Evolutionary conservation across 1,284 basidiomycete species (phyloP).

Genomic region (Fomitiporia mediterranea): DNA sequence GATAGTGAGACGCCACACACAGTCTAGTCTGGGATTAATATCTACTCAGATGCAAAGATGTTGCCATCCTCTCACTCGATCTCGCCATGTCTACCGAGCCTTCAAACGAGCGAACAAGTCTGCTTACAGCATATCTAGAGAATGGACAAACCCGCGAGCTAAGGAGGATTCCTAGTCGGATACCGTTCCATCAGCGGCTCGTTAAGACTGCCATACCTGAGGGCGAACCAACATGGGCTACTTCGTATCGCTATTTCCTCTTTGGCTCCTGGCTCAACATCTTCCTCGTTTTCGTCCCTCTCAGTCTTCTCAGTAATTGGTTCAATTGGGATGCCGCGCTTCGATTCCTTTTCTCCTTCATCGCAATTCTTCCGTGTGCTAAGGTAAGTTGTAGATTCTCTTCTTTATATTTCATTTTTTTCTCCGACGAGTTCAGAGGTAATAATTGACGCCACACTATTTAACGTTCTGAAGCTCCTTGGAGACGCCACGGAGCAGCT

Average conservation of each 20-base stretch:
- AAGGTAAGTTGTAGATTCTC: slow-evolving; percentile 47
- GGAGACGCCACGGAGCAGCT: slow-evolving; percentile 88
- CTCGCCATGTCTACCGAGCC: too few relatives aligned
- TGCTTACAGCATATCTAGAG: too few relatives aligned
- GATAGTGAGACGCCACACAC: too few relatives aligned
- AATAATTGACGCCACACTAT: neutral
- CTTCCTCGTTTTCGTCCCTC: slow-evolving; percentile 71
- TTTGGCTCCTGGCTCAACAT: slow-evolving; percentile 77
- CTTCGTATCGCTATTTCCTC: slow-evolving; percentile 64
- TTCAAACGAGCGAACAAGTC: too few relatives aligned
- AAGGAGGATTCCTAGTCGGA: too few relatives aligned
- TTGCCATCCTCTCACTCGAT: too few relatives aligned
- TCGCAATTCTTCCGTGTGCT: slow-evolving; percentile 85
- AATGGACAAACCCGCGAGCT: too few relatives aligned
- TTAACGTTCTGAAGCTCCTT: slow-evolving; percentile 62
- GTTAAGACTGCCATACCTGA: slow-evolving; percentile 47
- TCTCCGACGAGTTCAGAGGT: slow-evolving; percentile 14
- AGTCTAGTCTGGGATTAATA: too few relatives aligned
- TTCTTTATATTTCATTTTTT: slow-evolving; percentile 1
- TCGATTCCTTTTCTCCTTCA: slow-evolving; percentile 80
- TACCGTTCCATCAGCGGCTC: slow-evolving; percentile 37
- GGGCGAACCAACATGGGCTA: slow-evolving; percentile 55
- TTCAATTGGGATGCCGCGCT: slow-evolving; percentile 75
- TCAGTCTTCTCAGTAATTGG: slow-evolving; percentile 61
- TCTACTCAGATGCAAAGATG: too few relatives aligned